A percentile compares a stretch with the other conserved stretches of the same genome.
phyloP scores from a whole-genome alignment of 257 asterid species.

The Solanum medicagineum region DNA sequence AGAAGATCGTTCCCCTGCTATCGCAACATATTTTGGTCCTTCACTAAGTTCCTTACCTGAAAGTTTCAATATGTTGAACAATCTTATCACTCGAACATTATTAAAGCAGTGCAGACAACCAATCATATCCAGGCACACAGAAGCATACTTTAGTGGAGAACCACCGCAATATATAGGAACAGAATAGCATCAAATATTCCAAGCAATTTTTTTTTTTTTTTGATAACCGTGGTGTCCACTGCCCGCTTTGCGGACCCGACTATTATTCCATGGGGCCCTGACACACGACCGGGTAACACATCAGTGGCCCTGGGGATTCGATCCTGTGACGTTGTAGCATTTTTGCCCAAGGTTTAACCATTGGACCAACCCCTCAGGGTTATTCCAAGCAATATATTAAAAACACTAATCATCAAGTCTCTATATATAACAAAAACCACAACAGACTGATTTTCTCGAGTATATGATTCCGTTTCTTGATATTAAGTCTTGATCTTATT shows the following conservation, averaged over 20 bases:
- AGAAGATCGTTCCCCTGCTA: constrained; percentile 67
- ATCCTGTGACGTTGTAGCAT: no score
- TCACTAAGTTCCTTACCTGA: constrained; percentile 14
- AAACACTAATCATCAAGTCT: not conserved
- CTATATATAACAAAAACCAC: not conserved
- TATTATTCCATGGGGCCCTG: no score
- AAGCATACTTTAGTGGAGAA: not conserved
- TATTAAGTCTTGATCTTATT: not conserved
- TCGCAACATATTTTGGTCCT: constrained; percentile 39
- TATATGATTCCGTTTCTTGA: not conserved
- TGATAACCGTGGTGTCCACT: no score
- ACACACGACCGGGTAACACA: no score
- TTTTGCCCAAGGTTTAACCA: no score
- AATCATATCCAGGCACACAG: not conserved
- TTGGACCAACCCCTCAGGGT: no score
- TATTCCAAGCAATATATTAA: not conserved
- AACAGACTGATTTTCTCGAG: not conserved
- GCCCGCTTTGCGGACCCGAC: no score
- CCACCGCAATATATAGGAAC: not conserved
- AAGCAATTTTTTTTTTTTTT: not conserved
- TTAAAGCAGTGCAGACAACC: not conserved
- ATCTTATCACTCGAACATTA: not conserved
- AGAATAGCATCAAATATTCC: not conserved
- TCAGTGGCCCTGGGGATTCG: no score
- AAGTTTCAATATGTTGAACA: not conserved